A percentile compares a stretch with the other conserved stretches of the same genome.
These are phyloP conservation scores for Diversispora epigaea DNA, from an alignment of 192 early-diverging fungal genomes.

Conservation along the genomic window DNA sequence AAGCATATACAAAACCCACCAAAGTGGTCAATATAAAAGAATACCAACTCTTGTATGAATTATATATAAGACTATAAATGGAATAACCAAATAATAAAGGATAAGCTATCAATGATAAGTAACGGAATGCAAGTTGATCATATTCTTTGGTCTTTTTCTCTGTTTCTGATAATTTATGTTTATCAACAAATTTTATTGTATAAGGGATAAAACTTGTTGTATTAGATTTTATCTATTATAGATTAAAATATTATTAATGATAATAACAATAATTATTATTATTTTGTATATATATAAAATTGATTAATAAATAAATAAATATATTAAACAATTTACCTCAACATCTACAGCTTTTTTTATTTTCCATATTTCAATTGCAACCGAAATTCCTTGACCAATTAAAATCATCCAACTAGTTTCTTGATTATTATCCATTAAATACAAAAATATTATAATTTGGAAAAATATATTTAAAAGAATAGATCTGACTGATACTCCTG, in stretches of 20 bases:
- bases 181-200: constrained; percentile 29
- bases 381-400: constrained; percentile 75
- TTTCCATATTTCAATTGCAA: constrained; percentile 90
- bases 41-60: constrained; percentile 92
- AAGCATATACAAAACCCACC: constrained; percentile 89
- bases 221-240: constrained; percentile 33
- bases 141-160: constrained; percentile 62
- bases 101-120: constrained; percentile 74
- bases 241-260: background rate
- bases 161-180: constrained; percentile 44
- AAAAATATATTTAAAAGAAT: constrained; percentile 79
- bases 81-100: constrained; percentile 79
- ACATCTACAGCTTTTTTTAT: constrained; percentile 82
- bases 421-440: constrained; percentile 78
- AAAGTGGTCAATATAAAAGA: constrained; percentile 79
- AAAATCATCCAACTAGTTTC: constrained; percentile 86
- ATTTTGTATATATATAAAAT: no score
- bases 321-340: constrained; percentile 49
- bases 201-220: background rate
- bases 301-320: background rate
- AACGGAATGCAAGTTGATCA: constrained; percentile 79
- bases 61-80: constrained; percentile 76
- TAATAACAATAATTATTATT: no score
- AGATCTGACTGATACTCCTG: constrained; percentile 79
- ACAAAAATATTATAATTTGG: constrained; percentile 86